Base-by-base conservation (phyloP, 768 basidiomycete species). In the Boletus pseudo-olivaceus region DNA sequence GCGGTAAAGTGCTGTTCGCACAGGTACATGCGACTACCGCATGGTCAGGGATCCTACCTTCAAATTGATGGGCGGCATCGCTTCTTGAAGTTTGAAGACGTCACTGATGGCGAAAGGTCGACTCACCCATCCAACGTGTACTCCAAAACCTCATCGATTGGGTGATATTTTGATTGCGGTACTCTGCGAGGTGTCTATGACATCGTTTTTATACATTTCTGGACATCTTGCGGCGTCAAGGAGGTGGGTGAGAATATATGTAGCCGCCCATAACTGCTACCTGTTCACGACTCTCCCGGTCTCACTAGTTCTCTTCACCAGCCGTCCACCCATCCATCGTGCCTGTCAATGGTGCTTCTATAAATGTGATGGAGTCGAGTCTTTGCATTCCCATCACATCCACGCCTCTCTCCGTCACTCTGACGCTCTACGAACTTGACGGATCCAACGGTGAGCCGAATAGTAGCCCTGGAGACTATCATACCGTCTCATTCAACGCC, bases 51-150 rank as follows among this genome's bases (percentile, higher is more conserved):
- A 27, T 45, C 30, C 14, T 35, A 34, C 17, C 23, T 10, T 32
- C 27, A 37, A 44, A 26, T 33, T 17, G 20, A 43, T 38, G 34
- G 40, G 37, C 30, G n/a, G 27, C 46, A 38, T 41, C 45, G 53
- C 62, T 55, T 62, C 48, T 50, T 23, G 26, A 49, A 37, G 26
- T 44, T 40, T 43, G 17, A 54, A 49, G 39, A 53, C 56, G 56
- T 58, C 56, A 57, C n/a, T 53, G 44, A 15, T 19, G n/a, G 11
- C 17, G 26, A 46, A 55, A 47, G 37, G 19, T 27, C 40, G 37
- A 53, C 63, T 62, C 57, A 33, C 63, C 47, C 44, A 9, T 53
- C 17, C 60, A 55, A 38, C 63, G 37, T 66, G 66, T 56, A 30
- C 34, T 29, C 20, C 45, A 30, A 14, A 44, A 39, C 23, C 45